These are phyloP conservation scores for Vaccinium macrocarpon DNA, from an alignment of 148 eudicot species.

Conservation along the genomic window DNA sequence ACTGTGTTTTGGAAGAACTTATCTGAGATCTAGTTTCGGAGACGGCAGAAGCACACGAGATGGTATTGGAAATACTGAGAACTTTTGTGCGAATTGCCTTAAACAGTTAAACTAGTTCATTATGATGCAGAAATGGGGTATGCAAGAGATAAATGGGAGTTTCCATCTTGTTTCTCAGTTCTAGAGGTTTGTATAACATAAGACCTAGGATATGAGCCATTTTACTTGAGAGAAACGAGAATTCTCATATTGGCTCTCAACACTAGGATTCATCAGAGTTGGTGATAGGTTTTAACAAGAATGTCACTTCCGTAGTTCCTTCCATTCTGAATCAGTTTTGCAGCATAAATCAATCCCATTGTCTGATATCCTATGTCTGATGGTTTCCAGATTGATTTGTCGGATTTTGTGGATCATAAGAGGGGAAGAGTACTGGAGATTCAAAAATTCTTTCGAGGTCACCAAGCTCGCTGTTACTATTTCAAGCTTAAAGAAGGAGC, in stretches of 20 bases:
- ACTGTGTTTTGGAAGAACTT: not conserved
- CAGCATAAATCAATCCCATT: not conserved
- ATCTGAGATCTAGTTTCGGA: not conserved
- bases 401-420: slow-evolving; percentile 16
- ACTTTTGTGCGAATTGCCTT: not conserved
- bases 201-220: not conserved
- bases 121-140: not conserved
- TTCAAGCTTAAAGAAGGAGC: slow-evolving; percentile 39
- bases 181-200: not conserved
- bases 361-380: slow-evolving; percentile 15
- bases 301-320: not conserved
- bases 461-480: slow-evolving; percentile 35
- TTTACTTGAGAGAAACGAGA: not conserved
- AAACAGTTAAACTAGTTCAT: not conserved
- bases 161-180: not conserved
- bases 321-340: not conserved
- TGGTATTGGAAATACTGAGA: not conserved
- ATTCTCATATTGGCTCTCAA: not conserved
- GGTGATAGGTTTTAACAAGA: not conserved
- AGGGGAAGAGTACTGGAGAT: slow-evolving; percentile 24
- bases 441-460: slow-evolving; percentile 39
- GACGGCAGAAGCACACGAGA: not conserved
- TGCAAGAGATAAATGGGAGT: not conserved
- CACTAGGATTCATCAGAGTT: not conserved
- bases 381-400: slow-evolving; percentile 21